Evolutionary conservation across 139 green algal genomes (phyloP).

Genomic region (Penium margaritaceum): DNA sequence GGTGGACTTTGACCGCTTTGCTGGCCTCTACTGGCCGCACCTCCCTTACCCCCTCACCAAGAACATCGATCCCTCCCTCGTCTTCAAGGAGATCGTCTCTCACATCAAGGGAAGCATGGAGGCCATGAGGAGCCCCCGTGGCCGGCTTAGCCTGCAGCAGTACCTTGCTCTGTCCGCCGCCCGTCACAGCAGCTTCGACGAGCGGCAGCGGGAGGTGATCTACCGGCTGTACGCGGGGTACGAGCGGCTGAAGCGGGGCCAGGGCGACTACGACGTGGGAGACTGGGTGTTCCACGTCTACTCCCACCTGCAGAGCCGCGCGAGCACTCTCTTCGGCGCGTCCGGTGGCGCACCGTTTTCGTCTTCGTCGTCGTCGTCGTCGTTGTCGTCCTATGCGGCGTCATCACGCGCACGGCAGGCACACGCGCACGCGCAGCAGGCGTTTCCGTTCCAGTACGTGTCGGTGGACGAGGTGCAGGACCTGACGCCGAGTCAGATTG

Average conservation of each 20-base stretch:
- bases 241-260: constrained; percentile 45
- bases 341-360: neutral
- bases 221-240: constrained; percentile 63
- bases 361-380: neutral
- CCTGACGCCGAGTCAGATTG: constrained; percentile 69
- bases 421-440: no score
- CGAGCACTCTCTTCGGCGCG: neutral
- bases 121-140: constrained; percentile 51
- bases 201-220: constrained; percentile 51
- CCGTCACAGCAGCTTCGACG: constrained; percentile 64
- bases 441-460: constrained; percentile 53
- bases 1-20: constrained; percentile 16
- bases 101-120: constrained; percentile 69
- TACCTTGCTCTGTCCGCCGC: constrained; percentile 60
- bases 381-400: constrained; percentile 51
- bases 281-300: constrained; percentile 31
- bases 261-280: constrained; percentile 16
- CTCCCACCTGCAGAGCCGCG: neutral
- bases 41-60: constrained; percentile 5
- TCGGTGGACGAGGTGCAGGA: constrained; percentile 79
- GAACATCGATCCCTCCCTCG: constrained; percentile 20
- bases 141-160: constrained; percentile 50
- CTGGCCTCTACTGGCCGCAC: constrained; percentile 24
- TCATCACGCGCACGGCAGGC: constrained; percentile 78
- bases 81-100: constrained; percentile 63